Conservation (phyloP, 768 basidiomycete species). For the Xerocomus spinulosus region DNA sequence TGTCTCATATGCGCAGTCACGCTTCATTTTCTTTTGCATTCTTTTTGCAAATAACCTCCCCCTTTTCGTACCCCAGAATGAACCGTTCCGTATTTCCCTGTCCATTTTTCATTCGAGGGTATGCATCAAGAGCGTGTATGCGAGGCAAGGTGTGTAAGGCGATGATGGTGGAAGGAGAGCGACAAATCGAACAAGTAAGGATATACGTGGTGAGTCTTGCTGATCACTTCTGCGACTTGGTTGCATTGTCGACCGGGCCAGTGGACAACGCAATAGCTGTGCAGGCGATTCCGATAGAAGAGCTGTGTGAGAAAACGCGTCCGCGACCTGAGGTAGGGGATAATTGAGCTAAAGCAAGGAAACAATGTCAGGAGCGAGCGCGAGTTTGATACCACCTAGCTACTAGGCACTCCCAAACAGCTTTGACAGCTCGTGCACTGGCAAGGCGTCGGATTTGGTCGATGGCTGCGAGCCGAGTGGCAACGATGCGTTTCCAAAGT, state of each 20-base stretch:
- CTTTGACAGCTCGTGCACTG: constrained; percentile 62
- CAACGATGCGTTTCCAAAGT: constrained; percentile 58
- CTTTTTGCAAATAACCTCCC: no score
- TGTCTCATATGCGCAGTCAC: no score
- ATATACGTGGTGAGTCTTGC: constrained; percentile 54
- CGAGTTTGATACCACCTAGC: constrained; percentile 43
- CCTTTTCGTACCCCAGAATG: no score
- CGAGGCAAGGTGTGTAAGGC: constrained; percentile 33
- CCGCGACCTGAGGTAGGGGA: constrained; percentile 49
- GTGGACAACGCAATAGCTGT: constrained; percentile 56
- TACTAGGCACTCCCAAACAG: constrained; percentile 70
- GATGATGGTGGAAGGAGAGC: constrained; percentile 47
- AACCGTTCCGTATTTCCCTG: no score
- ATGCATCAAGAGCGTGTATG: constrained; percentile 45
- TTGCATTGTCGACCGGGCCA: constrained; percentile 60
- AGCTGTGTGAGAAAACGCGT: constrained; percentile 36
- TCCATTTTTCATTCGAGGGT: constrained; percentile 39
- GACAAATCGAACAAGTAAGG: constrained; percentile 67
- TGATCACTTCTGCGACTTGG: constrained; percentile 46
- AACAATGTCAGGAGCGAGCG: constrained; percentile 15
- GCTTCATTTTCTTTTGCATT: no score
- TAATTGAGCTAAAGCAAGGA: constrained; percentile 32
- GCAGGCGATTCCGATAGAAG: constrained; percentile 45
- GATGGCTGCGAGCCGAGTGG: constrained; percentile 63
- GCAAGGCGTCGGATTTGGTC: constrained; percentile 61